Conservation (phyloP, 179 eudicot species). For the Drosera spatulata region DNA sequence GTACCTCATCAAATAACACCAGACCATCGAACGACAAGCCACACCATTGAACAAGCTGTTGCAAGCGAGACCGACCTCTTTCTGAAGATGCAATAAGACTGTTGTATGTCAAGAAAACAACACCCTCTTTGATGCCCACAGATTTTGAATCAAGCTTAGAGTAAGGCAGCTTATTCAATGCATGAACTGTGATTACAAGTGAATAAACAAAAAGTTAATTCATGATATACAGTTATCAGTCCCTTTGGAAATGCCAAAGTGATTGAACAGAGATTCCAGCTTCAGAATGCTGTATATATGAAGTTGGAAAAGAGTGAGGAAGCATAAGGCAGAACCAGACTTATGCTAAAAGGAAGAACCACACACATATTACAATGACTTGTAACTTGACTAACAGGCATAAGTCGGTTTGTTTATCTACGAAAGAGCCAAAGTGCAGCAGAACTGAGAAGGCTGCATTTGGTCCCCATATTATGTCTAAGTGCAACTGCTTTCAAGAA, state of each 20-base stretch:
- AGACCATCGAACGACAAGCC: slow-evolving; percentile 83
- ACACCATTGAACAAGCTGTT: slow-evolving; percentile 97
- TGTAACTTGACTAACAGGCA: too few species aligned
- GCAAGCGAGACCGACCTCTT: slow-evolving; percentile 88
- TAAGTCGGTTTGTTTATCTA: too few species aligned
- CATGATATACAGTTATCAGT: neutral
- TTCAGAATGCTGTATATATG: too few species aligned
- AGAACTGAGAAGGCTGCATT: too few species aligned
- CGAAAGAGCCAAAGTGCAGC: too few species aligned
- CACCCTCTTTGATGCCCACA: slow-evolving; percentile 90
- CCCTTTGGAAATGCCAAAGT: neutral
- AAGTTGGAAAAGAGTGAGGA: too few species aligned
- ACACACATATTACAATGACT: too few species aligned
- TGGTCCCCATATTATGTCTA: too few species aligned
- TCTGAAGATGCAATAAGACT: slow-evolving; percentile 99
- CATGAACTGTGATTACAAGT: slow-evolving; percentile 62
- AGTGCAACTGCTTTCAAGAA: too few species aligned
- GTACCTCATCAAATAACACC: slow-evolving; percentile 93
- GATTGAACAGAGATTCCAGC: neutral
- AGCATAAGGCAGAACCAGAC: too few species aligned
- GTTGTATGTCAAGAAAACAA: slow-evolving; percentile 86
- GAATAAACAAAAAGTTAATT: neutral
- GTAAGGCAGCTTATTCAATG: slow-evolving; percentile 95
- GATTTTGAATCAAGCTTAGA: slow-evolving; percentile 94
- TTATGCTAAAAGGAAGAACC: too few species aligned